phyloP scores from a whole-genome alignment of 345 rosid species.

The Excoecaria cochinchinensis region DNA sequence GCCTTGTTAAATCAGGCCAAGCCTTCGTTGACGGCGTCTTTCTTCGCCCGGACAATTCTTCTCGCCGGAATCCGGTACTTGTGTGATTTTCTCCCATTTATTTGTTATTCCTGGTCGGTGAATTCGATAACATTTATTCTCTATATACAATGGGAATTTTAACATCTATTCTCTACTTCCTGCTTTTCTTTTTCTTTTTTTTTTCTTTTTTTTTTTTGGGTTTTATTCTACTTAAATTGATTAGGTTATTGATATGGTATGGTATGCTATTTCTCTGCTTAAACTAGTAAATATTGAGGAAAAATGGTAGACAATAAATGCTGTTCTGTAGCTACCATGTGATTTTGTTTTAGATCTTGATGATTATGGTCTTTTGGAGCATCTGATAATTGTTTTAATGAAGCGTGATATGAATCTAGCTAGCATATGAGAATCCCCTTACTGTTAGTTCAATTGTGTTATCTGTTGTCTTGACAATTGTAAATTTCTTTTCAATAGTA shows the following conservation, averaged over 20 bases:
- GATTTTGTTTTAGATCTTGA: neutral
- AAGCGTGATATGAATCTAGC: too few species aligned
- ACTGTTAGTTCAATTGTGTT: too few species aligned
- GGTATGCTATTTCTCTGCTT: neutral
- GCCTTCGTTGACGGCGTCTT: conserved; percentile 45
- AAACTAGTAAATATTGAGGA: neutral
- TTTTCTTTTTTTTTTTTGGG: neutral
- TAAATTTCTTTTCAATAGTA: neutral
- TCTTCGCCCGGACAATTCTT: conserved; percentile 32
- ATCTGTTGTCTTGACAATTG: too few species aligned
- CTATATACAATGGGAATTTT: neutral
- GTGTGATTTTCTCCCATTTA: neutral
- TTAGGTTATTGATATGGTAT: neutral
- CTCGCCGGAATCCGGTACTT: conserved; percentile 66
- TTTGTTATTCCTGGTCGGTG: neutral
- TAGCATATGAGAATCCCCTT: too few species aligned
- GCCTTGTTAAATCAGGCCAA: conserved; percentile 48
- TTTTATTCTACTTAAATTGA: neutral
- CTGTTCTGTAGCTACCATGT: neutral
- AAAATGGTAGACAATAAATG: neutral
- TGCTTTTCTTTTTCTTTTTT: too few species aligned
- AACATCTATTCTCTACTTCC: neutral
- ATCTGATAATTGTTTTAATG: neutral
- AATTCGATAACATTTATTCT: too few species aligned
- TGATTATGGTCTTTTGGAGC: neutral